phyloP scores from a whole-genome alignment of 2,329 filamentous ascomycete species.

The Dothistroma septosporum region DNA sequence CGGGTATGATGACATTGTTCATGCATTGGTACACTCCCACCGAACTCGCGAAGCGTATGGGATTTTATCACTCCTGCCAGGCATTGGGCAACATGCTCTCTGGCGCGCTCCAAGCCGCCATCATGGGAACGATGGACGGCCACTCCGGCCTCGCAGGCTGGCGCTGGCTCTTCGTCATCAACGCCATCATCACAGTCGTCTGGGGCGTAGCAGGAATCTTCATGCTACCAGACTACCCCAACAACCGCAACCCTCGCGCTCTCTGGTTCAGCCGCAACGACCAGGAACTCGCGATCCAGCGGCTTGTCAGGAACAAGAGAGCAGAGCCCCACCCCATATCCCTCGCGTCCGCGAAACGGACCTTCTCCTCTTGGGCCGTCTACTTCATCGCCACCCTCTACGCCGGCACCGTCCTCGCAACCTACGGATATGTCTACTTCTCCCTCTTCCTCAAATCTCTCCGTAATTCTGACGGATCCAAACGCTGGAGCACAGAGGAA shows the following conservation, averaged over 20 bases:
- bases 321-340: conserved; percentile 46
- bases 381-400: conserved; percentile 48
- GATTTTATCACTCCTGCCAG: conserved; percentile 26
- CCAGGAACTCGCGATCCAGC: conserved; percentile 42
- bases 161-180: too few species aligned
- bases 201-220: conserved; percentile 25
- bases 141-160: too few species aligned
- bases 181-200: too few species aligned
- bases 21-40: conserved; percentile 31
- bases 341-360: conserved; percentile 44
- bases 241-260: conserved; percentile 34
- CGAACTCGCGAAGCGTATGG: conserved; percentile 27
- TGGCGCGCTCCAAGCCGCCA: conserved; percentile 27
- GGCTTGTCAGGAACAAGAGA: conserved; percentile 44
- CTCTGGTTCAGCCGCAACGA: conserved; percentile 47
- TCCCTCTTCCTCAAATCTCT: conserved; percentile 43
- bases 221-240: conserved; percentile 41
- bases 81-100: conserved; percentile 27
- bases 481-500: conserved; percentile 42
- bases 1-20: conserved; percentile 38
- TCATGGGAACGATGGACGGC: conserved; percentile 33
- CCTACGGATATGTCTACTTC: conserved; percentile 48
- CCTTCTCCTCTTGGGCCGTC: conserved; percentile 43
- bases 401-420: conserved; percentile 44
- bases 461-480: conserved; percentile 40